Base-by-base conservation (phyloP, 108 stramenopile species). In the Discostella stelligeroides region DNA sequence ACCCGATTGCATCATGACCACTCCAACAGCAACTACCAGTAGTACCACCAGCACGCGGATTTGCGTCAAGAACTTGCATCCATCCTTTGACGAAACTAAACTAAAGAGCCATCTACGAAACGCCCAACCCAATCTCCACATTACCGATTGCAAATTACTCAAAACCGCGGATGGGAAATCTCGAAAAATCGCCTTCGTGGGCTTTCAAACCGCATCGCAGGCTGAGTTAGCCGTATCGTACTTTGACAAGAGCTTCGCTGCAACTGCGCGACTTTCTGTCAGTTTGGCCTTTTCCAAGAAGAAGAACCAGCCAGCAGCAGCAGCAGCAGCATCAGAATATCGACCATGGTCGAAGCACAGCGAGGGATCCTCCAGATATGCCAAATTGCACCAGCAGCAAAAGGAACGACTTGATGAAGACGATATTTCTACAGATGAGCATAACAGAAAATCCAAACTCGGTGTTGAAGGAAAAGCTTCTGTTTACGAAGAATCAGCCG, bases 11-110 rank as follows among this genome's bases (percentile, higher is more conserved):
- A 21, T 41, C 39, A 58, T 58, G 57, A 58, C 57, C 34, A 58
- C 57, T 9, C 57, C 57, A 58, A 17, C 57, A 58, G 18, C 57
- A n/a, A 34, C 57, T 4, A n/a, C 57, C 75, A 15, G 53, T 47
- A 45, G 29, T 72, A 15, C 34, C 34, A 5, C 34, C 34, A 74
- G 72, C 37, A 95, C 91, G 17, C 82, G 94, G 14, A 72, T 91
- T 20, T 95, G 94, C 62, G 79, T 95, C 54, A 95, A 95, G 75
- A 92, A 95, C 69, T 64, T 95, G 11, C 91, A 91, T 37, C 86
- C 85, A 18, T 82, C 80, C 20, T 82, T 88, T 20, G 73, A 74
- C 13, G 87, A 86, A 58, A 59, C 68, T 23, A 88, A 87, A 66
- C 68, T 92, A 56, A 77, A 81, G 64, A 70, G 68, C 15, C 82